phyloP scores from a whole-genome alignment of 768 basidiomycete species.

The Boletus subparvulus region DNA sequence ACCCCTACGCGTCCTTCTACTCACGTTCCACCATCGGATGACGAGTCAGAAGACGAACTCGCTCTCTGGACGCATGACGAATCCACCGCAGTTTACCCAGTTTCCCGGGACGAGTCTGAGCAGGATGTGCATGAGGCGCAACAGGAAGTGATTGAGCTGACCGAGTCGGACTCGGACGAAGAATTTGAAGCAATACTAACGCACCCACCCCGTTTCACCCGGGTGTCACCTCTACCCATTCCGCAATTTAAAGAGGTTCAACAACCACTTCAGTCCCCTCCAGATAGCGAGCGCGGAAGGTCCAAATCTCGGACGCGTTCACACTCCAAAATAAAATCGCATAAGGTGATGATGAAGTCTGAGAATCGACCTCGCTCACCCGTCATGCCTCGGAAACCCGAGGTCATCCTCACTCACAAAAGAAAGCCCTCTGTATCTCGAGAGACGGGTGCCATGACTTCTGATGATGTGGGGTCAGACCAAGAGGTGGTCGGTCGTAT shows the following conservation, averaged over 20 bases:
- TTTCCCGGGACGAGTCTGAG: constrained; percentile 20
- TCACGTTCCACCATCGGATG: constrained; percentile 15
- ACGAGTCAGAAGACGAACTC: constrained; percentile 51
- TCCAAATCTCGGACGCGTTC: constrained; percentile 10
- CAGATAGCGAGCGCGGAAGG: constrained; percentile 14
- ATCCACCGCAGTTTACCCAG: constrained; percentile 38
- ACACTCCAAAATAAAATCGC: neutral
- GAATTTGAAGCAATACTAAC: constrained; percentile 31
- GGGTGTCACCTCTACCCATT: constrained; percentile 5
- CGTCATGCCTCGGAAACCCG: constrained; percentile 8
- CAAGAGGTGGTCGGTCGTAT: constrained; percentile 1
- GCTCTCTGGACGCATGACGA: constrained; percentile 43
- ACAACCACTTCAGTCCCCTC: constrained; percentile 15
- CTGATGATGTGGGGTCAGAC: neutral
- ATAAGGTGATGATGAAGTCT: neutral
- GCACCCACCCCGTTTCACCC: constrained; percentile 19
- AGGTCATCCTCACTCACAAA: constrained; percentile 8
- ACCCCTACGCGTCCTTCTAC: constrained; percentile 18
- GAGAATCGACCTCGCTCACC: constrained; percentile 3
- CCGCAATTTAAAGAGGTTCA: neutral
- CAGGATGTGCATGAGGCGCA: constrained; percentile 14
- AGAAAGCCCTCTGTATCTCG: neutral
- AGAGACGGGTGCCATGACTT: neutral
- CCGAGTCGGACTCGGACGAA: constrained; percentile 29
- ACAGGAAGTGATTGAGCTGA: constrained; percentile 25